phyloP scores from a whole-genome alignment of 352 stramenopile genomes.

The Pythium aristosporum region DNA sequence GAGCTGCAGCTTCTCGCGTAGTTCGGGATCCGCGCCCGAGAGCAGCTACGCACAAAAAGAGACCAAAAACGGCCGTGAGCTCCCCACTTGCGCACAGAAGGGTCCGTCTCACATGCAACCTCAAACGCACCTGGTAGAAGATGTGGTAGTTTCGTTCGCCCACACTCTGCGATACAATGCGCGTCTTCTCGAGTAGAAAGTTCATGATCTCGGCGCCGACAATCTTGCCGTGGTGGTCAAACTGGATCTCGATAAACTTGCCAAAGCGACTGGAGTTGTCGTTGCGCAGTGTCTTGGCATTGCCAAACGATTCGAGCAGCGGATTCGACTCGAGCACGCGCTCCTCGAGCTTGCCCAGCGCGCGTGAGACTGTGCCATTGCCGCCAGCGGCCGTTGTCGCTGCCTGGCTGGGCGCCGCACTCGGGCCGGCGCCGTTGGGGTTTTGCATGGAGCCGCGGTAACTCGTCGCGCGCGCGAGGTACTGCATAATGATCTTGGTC shows the following conservation, averaged over 20 bases:
- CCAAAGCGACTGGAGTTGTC: constrained; percentile 97
- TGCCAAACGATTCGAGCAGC: constrained; percentile 89
- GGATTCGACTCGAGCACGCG: constrained; percentile 88
- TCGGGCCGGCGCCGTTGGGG: constrained; percentile 35
- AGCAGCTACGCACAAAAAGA: constrained; percentile 45
- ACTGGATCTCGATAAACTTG: constrained; percentile 98
- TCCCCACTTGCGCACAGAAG: background rate
- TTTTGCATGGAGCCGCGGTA: constrained; percentile 63
- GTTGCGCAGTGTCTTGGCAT: constrained; percentile 95
- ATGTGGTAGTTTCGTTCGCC: constrained; percentile 97
- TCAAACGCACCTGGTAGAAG: constrained; percentile 91
- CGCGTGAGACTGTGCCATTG: constrained; percentile 73
- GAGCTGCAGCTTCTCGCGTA: constrained; percentile 68
- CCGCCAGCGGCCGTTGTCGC: constrained; percentile 2
- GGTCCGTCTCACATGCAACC: background rate
- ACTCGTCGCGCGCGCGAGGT: constrained; percentile 75
- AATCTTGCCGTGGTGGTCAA: constrained; percentile 92
- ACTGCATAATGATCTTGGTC: constrained; percentile 93
- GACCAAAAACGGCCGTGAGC: constrained; percentile 2
- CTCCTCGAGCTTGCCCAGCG: constrained; percentile 84
- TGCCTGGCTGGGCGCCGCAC: constrained; percentile 39
- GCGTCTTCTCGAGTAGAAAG: constrained; percentile 90
- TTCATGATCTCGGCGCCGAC: constrained; percentile 89
- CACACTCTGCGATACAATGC: constrained; percentile 86
- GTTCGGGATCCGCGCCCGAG: constrained; percentile 67